Evolutionary conservation across 108 stramenopile genomes (phyloP).

Genomic region (Mediolabrus comicus): DNA sequence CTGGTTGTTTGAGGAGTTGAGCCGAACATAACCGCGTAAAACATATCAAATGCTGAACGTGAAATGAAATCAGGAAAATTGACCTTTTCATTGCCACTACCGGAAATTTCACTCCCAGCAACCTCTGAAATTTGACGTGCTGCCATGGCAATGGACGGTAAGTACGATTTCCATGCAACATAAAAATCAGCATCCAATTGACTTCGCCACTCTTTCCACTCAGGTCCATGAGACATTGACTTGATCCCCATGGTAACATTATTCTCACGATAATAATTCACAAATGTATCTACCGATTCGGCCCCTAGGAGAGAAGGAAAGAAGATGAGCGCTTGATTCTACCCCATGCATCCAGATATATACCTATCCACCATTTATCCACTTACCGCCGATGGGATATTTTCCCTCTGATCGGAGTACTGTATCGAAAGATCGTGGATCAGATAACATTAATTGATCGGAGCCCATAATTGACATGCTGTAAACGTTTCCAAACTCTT

Average conservation of each 20-base stretch:
- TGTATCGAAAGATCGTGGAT: conserved; percentile 14
- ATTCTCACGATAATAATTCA: conserved; percentile 17
- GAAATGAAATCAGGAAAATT: conserved; percentile 23
- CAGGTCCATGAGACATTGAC: conserved; percentile 1
- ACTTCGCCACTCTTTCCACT: conserved; percentile 25
- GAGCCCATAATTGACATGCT: conserved; percentile 2
- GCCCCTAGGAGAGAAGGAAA: too few relatives aligned
- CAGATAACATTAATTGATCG: conserved; percentile 1
- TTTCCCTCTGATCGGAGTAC: conserved; percentile 11
- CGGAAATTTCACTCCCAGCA: conserved; percentile 11
- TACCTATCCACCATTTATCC: too few relatives aligned
- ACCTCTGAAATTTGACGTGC: conserved; percentile 7
- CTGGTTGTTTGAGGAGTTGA: conserved; percentile 24
- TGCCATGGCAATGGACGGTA: conserved; percentile 16
- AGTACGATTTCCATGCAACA: conserved; percentile 17
- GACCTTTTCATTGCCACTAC: neutral
- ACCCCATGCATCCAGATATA: too few relatives aligned
- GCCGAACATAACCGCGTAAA: conserved; percentile 22
- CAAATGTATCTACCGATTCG: conserved; percentile 10
- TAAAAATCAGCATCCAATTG: conserved; percentile 13
- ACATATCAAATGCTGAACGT: conserved; percentile 34
- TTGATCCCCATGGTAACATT: conserved; percentile 29
- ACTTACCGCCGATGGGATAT: conserved; percentile 17
- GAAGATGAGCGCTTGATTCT: too few relatives aligned
- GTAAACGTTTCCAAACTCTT: conserved; percentile 17